Evolutionary conservation across 2,329 filamentous ascomycete species (phyloP).

Genomic region (Drechmeria coniospora): DNA sequence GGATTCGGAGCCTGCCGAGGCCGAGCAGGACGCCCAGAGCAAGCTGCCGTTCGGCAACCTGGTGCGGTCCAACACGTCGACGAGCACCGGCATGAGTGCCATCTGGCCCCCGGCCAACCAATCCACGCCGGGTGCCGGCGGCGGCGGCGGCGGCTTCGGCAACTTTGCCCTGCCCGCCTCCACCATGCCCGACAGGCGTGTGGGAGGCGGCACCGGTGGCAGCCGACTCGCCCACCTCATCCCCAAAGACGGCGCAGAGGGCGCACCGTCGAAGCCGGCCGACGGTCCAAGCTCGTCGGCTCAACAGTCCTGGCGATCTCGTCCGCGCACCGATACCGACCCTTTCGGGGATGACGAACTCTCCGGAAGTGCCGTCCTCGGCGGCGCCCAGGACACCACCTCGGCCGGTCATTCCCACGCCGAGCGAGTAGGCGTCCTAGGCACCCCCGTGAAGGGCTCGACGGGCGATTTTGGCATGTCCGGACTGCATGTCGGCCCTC

Average conservation of each 20-base stretch:
- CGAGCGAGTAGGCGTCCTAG: conserved; percentile 26
- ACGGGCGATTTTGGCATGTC: conserved; percentile 48
- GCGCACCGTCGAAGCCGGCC: conserved; percentile 33
- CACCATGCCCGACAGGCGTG: conserved; percentile 55
- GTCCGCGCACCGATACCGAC: conserved; percentile 57
- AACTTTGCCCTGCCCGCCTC: conserved; percentile 60
- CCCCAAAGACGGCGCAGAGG: conserved; percentile 60
- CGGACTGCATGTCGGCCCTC: conserved; percentile 39
- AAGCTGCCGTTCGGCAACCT: conserved; percentile 28
- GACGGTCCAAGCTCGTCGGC: conserved; percentile 29
- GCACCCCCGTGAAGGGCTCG: conserved; percentile 39
- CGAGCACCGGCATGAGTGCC: conserved; percentile 27
- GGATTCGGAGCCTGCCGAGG: conserved; percentile 38
- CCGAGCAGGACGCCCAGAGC: conserved; percentile 15
- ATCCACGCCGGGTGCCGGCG: conserved; percentile 52
- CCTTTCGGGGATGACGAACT: conserved; percentile 55
- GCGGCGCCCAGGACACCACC: conserved; percentile 58
- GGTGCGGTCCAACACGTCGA: conserved; percentile 38
- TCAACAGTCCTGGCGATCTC: conserved; percentile 38
- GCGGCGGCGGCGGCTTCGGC: conserved; percentile 70
- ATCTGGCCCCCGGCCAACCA: conserved; percentile 34
- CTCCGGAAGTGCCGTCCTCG: conserved; percentile 57
- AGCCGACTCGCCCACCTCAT: conserved; percentile 79
- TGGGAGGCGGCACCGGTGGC: conserved; percentile 54
- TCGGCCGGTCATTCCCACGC: conserved; percentile 12